These are phyloP conservation scores for Arxiozyma slooffiae DNA, from an alignment of 1,139 yeast species.

Conservation along the genomic window DNA sequence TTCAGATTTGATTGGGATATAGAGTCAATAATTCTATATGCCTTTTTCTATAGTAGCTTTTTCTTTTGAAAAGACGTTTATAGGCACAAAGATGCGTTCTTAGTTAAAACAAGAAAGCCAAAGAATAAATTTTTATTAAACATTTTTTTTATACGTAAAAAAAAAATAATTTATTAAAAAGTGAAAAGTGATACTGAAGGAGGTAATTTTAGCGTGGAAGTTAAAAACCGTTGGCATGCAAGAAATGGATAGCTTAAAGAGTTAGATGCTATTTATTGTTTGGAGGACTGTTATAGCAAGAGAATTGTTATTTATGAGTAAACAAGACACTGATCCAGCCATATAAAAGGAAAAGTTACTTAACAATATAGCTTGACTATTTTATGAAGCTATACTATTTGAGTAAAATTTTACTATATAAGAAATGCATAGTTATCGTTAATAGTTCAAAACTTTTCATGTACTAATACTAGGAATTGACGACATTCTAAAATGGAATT, in stretches of 20 bases:
- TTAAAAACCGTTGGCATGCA: too few species aligned
- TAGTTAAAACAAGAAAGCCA: too few species aligned
- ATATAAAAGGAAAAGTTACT: neutral
- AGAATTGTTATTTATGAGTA: too few species aligned
- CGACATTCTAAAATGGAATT: constrained; percentile 43
- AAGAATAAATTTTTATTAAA: too few species aligned
- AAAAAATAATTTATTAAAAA: too few species aligned
- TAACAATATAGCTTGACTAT: neutral
- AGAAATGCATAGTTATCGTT: constrained; percentile 38
- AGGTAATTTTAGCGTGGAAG: neutral
- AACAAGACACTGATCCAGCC: too few species aligned
- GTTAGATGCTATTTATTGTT: too few species aligned
- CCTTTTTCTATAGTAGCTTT: neutral
- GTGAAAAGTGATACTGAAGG: neutral
- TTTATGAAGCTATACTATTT: too few species aligned
- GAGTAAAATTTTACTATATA: constrained; percentile 19
- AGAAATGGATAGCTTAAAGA: too few species aligned
- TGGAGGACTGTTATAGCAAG: too few species aligned
- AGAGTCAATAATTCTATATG: too few species aligned
- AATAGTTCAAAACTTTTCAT: constrained; percentile 38
- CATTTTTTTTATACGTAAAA: too few species aligned
- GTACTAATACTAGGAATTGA: constrained; percentile 40
- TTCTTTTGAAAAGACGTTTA: neutral
- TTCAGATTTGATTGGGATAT: neutral
- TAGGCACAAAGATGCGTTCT: neutral